Evolutionary conservation across 2,329 filamentous ascomycete genomes (phyloP).

Genomic region (Neoascochyta sp.): DNA sequence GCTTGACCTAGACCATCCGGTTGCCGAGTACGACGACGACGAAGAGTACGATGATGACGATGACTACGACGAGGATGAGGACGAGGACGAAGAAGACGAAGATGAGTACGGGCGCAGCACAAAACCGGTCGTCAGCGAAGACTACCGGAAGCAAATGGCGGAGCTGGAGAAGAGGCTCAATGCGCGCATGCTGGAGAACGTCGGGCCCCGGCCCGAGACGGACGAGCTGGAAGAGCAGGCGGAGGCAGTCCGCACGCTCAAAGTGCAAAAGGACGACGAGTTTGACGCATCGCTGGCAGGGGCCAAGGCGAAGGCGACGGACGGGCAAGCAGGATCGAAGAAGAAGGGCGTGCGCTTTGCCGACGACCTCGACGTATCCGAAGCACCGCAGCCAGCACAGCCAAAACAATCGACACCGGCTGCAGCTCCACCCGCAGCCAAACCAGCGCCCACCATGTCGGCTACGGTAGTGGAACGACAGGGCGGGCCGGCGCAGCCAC

Average conservation of each 20-base stretch:
- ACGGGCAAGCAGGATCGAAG: conserved; percentile 9
- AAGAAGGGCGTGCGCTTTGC: conserved; percentile 81
- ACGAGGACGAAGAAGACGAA: conserved; percentile 63
- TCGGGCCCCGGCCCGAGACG: conserved; percentile 48
- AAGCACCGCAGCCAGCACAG: conserved; percentile 23
- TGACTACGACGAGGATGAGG: conserved; percentile 40
- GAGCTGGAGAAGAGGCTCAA: conserved; percentile 77
- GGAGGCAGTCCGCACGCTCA: conserved; percentile 57
- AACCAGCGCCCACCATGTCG: conserved; percentile 27
- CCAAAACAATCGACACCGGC: conserved; percentile 16
- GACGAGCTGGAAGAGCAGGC: conserved; percentile 45
- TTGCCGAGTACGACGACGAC: conserved; percentile 50
- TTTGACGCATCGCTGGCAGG: conserved; percentile 23
- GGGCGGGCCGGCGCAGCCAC: conserved; percentile 9
- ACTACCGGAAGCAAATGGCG: conserved; percentile 78
- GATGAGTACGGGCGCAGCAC: conserved; percentile 74
- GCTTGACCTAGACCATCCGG: conserved; percentile 72
- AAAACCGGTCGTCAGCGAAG: conserved; percentile 62
- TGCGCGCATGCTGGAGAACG: conserved; percentile 53
- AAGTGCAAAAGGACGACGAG: conserved; percentile 40
- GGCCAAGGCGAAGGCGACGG: conserved; percentile 2
- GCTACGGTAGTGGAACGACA: conserved; percentile 37
- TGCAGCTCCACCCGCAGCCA: conserved; percentile 1
- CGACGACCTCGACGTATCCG: conserved; percentile 66
- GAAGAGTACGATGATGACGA: conserved; percentile 47